Conservation (phyloP, 352 stramenopile species). For the Thalassiosira oceanica region DNA sequence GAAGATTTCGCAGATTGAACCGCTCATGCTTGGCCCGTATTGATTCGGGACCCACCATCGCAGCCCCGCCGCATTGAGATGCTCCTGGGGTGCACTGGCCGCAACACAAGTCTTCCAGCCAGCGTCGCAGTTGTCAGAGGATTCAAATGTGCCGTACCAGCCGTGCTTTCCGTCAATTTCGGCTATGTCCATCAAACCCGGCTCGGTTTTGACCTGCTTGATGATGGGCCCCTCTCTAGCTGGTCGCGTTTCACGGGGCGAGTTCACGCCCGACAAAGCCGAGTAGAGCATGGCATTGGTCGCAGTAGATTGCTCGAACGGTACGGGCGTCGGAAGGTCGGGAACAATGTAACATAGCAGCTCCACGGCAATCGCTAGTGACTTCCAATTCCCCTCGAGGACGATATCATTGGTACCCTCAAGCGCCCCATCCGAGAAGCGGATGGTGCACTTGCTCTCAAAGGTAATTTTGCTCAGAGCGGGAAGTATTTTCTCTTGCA, state of each 20-base stretch:
- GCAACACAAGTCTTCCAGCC: constrained; percentile 74
- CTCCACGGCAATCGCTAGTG: constrained; percentile 67
- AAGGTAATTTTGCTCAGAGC: constrained; percentile 61
- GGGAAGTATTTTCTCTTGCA: constrained; percentile 62
- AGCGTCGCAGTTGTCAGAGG: constrained; percentile 47
- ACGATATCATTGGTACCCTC: constrained; percentile 57
- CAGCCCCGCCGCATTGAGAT: constrained; percentile 60
- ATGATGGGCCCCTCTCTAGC: constrained; percentile 19
- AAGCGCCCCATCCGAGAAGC: constrained; percentile 42
- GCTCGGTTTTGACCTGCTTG: constrained; percentile 61
- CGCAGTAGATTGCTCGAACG: constrained; percentile 18
- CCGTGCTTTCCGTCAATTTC: constrained; percentile 60
- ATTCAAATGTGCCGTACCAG: constrained; percentile 65
- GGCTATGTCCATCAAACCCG: constrained; percentile 62
- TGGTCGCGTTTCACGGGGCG: constrained; percentile 11
- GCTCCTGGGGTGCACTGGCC: constrained; percentile 54
- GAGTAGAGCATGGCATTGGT: constrained; percentile 16
- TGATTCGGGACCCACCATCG: constrained; percentile 75
- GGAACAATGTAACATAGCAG: constrained; percentile 38
- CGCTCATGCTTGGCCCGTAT: constrained; percentile 61
- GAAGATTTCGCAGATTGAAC: constrained; percentile 74
- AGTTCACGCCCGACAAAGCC: constrained; percentile 2
- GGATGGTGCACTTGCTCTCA: constrained; percentile 76
- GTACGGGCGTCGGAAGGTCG: constrained; percentile 13
- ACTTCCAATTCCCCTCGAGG: constrained; percentile 73